Base-by-base conservation (phyloP, 495 filamentous ascomycete genomes). In the Bryoglossum gracile region DNA sequence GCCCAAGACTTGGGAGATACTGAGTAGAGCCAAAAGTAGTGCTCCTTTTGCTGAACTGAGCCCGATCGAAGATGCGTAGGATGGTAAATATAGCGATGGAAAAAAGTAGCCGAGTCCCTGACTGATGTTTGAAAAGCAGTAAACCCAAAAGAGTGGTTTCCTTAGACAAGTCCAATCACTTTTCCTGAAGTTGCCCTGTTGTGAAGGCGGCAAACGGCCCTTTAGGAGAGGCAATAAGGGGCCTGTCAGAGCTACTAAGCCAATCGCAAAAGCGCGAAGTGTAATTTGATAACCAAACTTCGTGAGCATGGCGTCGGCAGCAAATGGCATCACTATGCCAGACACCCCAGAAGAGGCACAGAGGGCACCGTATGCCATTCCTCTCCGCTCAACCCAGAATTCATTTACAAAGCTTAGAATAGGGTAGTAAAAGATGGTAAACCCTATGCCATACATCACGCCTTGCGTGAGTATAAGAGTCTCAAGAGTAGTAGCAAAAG, bases 351-450 rank as follows among this genome's bases (percentile, higher is more conserved):
- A 1, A 59, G 64, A 14, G 60, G 63, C 28, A 58, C 69, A 77
- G 54, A 77, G 68, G 11, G 77, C 64, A n/a, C 77, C 77, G 49
- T 71, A 80, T 5, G 78, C 78, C 17, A 80, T 55, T 3, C 76
- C 76, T 42, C 72, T 71, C 24, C 68, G 57, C 19, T 54, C 44
- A 18, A 73, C 61, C 57, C 80, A 81, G 76, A 76, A 81, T 53
- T 81, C 73, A 48, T 80, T 73, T 8, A 81, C 46, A 55, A 71
- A 74, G 26, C 71, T 59, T 48, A 78, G 62, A 36, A 67, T 65
- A 1, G 71, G 73, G 18, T 62, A 64, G 59, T 75, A 79, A 23
- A 68, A 59, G 35, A 76, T 52, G 9, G 62, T 50, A 6, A 70
- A 71, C 22, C 74, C 74, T 11, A 78, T 43, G 23, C 66, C 70